These are phyloP conservation scores for Leccinum discolor DNA, from an alignment of 1,284 basidiomycete species.

Conservation along the genomic window DNA sequence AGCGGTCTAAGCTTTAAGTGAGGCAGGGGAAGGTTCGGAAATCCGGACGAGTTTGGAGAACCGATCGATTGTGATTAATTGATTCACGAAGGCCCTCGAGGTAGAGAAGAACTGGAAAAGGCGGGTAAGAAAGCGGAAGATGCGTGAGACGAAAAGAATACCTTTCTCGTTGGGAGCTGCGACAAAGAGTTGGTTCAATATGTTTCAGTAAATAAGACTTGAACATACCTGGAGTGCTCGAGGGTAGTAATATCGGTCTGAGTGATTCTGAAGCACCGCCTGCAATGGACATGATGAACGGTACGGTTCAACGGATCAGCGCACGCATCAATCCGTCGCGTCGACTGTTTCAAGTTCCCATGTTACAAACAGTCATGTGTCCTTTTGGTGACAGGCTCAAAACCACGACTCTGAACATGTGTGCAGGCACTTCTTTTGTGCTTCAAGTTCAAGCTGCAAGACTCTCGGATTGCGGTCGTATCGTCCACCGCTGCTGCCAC, in stretches of 20 bases:
- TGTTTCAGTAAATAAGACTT: not conserved
- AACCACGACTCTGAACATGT: not conserved
- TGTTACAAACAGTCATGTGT: too few relatives aligned
- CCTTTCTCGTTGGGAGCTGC: slow-evolving; percentile 57
- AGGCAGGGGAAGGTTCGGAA: slow-evolving; percentile 42
- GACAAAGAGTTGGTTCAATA: slow-evolving; percentile 6
- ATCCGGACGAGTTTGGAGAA: slow-evolving; percentile 35
- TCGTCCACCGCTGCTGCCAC: slow-evolving; percentile 98
- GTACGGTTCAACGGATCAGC: not conserved
- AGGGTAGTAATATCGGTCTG: slow-evolving; percentile 63
- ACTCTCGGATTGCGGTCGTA: slow-evolving; percentile 93
- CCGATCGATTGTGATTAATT: slow-evolving; percentile 35
- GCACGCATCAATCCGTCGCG: too few relatives aligned
- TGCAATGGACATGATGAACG: slow-evolving; percentile 21
- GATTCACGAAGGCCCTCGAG: slow-evolving; percentile 58
- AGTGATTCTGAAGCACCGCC: slow-evolving; percentile 41
- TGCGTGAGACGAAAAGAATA: slow-evolving; percentile 21
- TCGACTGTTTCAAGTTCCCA: too few relatives aligned
- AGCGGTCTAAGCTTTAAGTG: slow-evolving; percentile 37
- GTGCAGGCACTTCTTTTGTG: slow-evolving; percentile 84
- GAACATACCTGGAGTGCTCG: slow-evolving; percentile 64
- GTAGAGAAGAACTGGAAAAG: slow-evolving; percentile 61
- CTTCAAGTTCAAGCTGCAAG: slow-evolving; percentile 81
- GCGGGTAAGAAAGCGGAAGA: slow-evolving; percentile 9
- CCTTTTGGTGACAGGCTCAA: not conserved